Evolutionary conservation across 2,329 filamentous ascomycete species (phyloP), one percentile per base, ranked within the genome.

Genomic region (Dothideomycetes sp.): DNA sequence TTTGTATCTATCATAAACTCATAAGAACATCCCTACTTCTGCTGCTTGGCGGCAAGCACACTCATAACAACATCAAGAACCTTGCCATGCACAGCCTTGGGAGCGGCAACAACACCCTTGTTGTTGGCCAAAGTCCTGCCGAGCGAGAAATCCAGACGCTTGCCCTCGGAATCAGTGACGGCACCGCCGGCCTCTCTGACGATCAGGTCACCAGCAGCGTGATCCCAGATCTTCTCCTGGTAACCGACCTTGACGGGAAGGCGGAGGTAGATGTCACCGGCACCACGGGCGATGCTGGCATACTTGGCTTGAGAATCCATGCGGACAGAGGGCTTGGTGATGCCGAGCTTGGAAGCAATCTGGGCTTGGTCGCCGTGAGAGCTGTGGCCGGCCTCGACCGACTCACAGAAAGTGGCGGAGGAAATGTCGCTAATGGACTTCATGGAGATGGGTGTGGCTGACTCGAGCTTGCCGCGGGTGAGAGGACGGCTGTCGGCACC

Each of bases 261-360:
- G 40, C 93, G 77, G 44, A 98, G 74, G 65, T 98, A 98, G 50
- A 98, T 80, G 58, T 98, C 91, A 35, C 88, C 91, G 4, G 88
- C 87, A 32, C 91, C 91, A 48, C 91, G 75, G 24, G 91, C 91
- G 59, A 98, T 94, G 24, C 84, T 91, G 47, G 82, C 89, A 65
- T 98, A 98, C 66, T 98, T 98, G 53, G 91, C 89, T 66, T 98
- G 91, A 38, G 85, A 94, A 67, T 98, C 91, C 82, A 98, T 91
- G 49, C 89, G 78, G 45, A 98, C 88, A 51, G 83, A 87, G n/a
- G 83, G 78, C 53, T 78, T 79, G 16, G 83, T 89, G 62, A 98
- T 94, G 41, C 87, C 87, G 5, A 98, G 75, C 57, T 79, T 82
- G 54, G 76, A 65, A 5, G 91, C 86, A 56, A 98, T 93, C 52